Conservation (phyloP, 805 yeast genomes). For the Sugiyamaella qingdaonensis region DNA sequence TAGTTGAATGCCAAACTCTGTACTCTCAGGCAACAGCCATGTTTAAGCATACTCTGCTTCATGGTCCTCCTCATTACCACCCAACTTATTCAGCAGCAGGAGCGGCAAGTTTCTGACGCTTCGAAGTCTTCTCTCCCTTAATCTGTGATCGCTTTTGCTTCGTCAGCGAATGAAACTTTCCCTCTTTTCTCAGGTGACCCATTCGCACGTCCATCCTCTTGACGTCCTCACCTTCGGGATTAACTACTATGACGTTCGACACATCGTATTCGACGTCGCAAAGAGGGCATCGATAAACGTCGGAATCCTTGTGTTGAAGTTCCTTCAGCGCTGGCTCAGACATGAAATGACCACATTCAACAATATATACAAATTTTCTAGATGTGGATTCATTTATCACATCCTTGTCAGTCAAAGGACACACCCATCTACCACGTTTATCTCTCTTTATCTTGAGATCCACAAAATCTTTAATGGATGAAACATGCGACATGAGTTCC, state of each 20-base stretch:
- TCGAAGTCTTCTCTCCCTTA: not conserved
- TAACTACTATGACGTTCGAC: conserved; percentile 22
- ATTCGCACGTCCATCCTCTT: conserved; percentile 18
- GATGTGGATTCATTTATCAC: conserved; percentile 30
- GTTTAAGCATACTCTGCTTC: too few relatives aligned
- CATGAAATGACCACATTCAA: conserved; percentile 28
- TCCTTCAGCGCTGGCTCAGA: conserved; percentile 20
- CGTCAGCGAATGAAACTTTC: conserved; percentile 21
- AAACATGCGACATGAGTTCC: conserved; percentile 33
- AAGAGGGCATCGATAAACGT: not conserved
- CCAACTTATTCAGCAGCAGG: not conserved
- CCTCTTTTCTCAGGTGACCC: conserved; percentile 10
- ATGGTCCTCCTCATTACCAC: too few relatives aligned
- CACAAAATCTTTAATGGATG: conserved; percentile 40
- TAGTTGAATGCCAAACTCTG: too few relatives aligned
- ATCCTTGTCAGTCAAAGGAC: conserved; percentile 36
- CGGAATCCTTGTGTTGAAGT: not conserved
- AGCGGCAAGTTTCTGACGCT: not conserved
- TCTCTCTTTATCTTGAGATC: conserved; percentile 33
- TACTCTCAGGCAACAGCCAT: too few relatives aligned
- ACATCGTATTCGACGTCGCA: conserved; percentile 13
- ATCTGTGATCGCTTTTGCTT: conserved; percentile 12
- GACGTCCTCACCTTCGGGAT: conserved; percentile 19
- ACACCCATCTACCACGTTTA: conserved; percentile 27
- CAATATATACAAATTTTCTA: conserved; percentile 41